Evolutionary conservation across 768 basidiomycete species (phyloP).

Genomic region (Suillus cothurnatus): DNA sequence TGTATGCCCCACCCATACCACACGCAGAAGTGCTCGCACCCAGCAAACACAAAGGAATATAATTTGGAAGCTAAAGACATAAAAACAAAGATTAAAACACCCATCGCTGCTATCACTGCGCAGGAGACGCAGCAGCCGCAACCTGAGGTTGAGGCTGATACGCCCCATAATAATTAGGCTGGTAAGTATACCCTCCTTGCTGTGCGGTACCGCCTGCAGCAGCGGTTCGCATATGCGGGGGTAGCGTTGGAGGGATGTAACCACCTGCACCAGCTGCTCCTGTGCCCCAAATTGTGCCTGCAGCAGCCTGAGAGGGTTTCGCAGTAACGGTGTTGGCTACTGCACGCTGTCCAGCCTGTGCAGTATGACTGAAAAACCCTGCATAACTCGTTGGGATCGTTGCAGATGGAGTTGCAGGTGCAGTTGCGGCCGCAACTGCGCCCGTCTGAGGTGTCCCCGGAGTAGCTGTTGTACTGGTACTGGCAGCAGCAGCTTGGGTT

Average conservation of each 20-base stretch:
- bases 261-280: conserved; percentile 14
- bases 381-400: conserved; percentile 42
- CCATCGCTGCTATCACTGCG: conserved; percentile 17
- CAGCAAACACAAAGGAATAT: neutral
- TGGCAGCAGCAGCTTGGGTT: conserved; percentile 20
- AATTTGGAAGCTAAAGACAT: neutral
- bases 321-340: conserved; percentile 54
- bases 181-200: conserved; percentile 25
- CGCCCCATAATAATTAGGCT: conserved; percentile 34
- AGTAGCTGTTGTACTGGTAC: conserved; percentile 34
- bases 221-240: conserved; percentile 40
- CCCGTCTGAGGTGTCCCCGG: conserved; percentile 48
- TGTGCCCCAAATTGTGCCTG: conserved; percentile 24
- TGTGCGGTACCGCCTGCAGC: conserved; percentile 23
- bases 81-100: neutral
- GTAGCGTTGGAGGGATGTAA: conserved; percentile 40
- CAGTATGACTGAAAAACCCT: conserved; percentile 38
- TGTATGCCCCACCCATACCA: neutral
- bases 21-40: neutral
- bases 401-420: conserved; percentile 28
- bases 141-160: conserved; percentile 26
- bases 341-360: conserved; percentile 45
- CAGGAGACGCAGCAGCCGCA: conserved; percentile 29
- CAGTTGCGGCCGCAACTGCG: conserved; percentile 24
- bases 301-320: conserved; percentile 34